Evolutionary conservation across 1,139 yeast genomes (phyloP).

Genomic region (Torulaspora pretoriensis): DNA sequence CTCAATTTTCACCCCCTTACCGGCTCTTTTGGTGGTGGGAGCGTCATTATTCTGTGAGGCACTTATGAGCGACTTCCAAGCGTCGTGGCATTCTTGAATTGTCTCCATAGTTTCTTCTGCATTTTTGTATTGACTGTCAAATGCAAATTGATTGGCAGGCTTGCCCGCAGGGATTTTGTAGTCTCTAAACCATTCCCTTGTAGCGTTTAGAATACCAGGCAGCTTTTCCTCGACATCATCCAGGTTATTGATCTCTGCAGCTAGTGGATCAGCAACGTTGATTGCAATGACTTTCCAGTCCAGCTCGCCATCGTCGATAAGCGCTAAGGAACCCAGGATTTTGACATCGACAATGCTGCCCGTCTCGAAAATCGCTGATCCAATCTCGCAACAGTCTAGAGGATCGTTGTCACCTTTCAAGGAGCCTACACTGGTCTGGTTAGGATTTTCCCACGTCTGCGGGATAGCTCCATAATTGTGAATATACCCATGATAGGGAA

Average conservation of each 20-base stretch:
- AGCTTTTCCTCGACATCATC: slow-evolving; percentile 70
- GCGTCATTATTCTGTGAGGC: slow-evolving; percentile 41
- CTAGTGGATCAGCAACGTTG: slow-evolving; percentile 70
- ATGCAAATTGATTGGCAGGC: slow-evolving; percentile 82
- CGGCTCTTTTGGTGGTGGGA: slow-evolving; percentile 37
- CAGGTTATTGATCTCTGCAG: slow-evolving; percentile 65
- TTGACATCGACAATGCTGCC: slow-evolving; percentile 81
- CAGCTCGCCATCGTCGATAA: slow-evolving; percentile 94
- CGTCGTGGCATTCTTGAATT: slow-evolving; percentile 62
- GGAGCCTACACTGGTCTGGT: slow-evolving; percentile 39
- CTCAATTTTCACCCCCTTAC: slow-evolving; percentile 24
- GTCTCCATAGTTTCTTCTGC: slow-evolving; percentile 69
- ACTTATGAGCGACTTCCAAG: slow-evolving; percentile 64
- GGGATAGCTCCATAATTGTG: slow-evolving; percentile 98
- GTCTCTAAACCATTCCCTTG: slow-evolving; percentile 87
- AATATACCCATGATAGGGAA: slow-evolving; percentile 95
- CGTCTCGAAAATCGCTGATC: slow-evolving; percentile 51
- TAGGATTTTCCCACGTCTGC: slow-evolving; percentile 91
- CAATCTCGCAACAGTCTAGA: slow-evolving; percentile 92
- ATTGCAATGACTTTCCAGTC: slow-evolving; percentile 90
- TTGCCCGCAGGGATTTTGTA: slow-evolving; percentile 90
- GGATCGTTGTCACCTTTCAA: slow-evolving; percentile 94
- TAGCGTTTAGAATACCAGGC: slow-evolving; percentile 78
- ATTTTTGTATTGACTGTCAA: slow-evolving; percentile 74
- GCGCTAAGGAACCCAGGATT: slow-evolving; percentile 87